Conservation (phyloP, 73 alveolate genomes). For the Paramecium pentaurelia region DNA sequence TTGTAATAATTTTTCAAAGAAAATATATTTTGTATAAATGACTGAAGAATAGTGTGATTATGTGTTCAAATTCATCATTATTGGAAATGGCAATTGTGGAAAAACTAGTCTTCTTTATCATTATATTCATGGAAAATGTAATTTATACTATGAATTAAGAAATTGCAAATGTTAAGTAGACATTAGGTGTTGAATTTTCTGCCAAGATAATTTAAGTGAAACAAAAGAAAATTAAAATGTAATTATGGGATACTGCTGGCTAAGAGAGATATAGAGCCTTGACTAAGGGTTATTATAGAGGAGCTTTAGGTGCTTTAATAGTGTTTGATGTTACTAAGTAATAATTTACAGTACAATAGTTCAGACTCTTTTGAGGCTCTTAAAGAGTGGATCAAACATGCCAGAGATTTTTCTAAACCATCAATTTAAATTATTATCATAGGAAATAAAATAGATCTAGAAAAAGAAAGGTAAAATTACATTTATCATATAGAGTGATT, state of each 20-base stretch:
- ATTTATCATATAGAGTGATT: neutral
- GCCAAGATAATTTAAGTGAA: neutral
- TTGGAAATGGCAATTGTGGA: conserved; percentile 26
- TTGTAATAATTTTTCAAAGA: neutral
- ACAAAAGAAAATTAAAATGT: conserved; percentile 63
- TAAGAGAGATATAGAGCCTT: conserved; percentile 75
- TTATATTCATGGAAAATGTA: neutral
- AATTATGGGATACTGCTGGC: conserved; percentile 96
- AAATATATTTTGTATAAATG: neutral
- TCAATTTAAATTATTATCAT: conserved; percentile 67
- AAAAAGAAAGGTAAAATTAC: conserved; percentile 62
- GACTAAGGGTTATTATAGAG: conserved; percentile 62
- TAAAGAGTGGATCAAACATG: conserved; percentile 66
- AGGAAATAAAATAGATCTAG: conserved; percentile 79
- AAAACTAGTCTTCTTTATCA: conserved; percentile 22
- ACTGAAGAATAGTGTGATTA: neutral
- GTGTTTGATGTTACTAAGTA: conserved; percentile 63
- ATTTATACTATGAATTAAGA: neutral
- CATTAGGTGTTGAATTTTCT: conserved; percentile 45
- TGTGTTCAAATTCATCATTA: neutral
- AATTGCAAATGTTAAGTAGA: neutral
- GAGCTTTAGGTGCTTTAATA: conserved; percentile 62
- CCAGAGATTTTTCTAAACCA: conserved; percentile 63
- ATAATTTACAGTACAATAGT: conserved; percentile 12
- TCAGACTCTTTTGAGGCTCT: conserved; percentile 51